phyloP scores from a whole-genome alignment of 345 rosid genomes.

The Xanthoceras sorbifolium region DNA sequence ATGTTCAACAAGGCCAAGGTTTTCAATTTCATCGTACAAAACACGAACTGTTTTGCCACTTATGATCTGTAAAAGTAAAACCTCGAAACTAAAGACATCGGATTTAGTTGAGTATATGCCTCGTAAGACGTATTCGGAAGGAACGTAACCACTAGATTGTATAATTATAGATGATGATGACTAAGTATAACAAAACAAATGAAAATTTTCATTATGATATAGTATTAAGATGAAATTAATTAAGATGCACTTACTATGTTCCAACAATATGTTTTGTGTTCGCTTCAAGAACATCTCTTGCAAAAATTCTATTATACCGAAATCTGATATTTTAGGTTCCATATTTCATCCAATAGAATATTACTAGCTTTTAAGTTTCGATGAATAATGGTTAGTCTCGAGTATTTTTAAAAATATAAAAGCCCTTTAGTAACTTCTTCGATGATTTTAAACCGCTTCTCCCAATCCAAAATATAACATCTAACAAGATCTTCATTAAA shows the following conservation, averaged over 20 bases:
- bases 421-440: constrained; percentile 31
- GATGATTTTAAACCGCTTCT: constrained; percentile 12
- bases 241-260: constrained; percentile 41
- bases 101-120: constrained; percentile 18
- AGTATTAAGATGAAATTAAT: too few relatives aligned
- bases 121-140: constrained; percentile 9
- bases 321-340: constrained; percentile 49
- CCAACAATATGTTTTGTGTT: constrained; percentile 38
- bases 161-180: too few relatives aligned
- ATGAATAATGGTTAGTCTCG: constrained; percentile 9
- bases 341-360: constrained; percentile 41
- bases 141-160: constrained; percentile 15
- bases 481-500: constrained; percentile 1
- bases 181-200: too few relatives aligned
- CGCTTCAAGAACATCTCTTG: constrained; percentile 29
- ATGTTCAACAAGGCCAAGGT: background rate
- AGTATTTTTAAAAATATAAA: constrained; percentile 34
- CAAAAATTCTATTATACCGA: constrained; percentile 49
- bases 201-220: background rate
- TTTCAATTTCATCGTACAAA: background rate
- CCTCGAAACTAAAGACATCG: constrained; percentile 17
- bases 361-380: constrained; percentile 2
- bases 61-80: background rate
- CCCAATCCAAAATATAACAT: constrained; percentile 14
- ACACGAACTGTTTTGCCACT: constrained; percentile 11